Evolutionary conservation across 176 grass and related monocot genomes (phyloP), one percentile per base, ranked within the genome.

Genomic region (Oryza glaberrima): DNA sequence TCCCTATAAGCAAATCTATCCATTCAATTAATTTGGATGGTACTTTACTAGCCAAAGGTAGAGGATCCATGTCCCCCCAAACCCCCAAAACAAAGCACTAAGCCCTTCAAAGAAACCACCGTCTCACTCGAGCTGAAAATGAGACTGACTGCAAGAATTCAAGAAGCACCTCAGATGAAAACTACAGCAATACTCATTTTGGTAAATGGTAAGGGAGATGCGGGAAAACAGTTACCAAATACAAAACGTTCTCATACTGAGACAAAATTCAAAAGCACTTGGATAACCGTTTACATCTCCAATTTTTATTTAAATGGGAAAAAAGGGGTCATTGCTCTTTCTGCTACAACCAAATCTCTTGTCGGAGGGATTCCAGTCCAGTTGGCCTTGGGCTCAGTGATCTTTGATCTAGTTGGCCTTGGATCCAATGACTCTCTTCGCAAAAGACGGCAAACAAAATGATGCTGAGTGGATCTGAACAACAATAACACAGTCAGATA

Each of bases 381-480:
- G 25, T 63, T 9, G 20, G 70, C 11, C 23, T 90, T 65, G 3
- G 65, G 35, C 75, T 52, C 70, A n/a, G 66, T 8, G 10, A 35
- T 45, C 74, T 60, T 63, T 5, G 36, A 2, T 76, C 74, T 86
- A 92, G 43, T 86, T 86, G 3, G 80, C 51, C 78, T 94, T 90
- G 19, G 89, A 85, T 51, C 87, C 91, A 2, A 98, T 94, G 11
- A 94, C 93, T 76, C 88, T 92, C 86, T 90, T 98, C 0, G 96
- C 96, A 36, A 98, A 98, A 65, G 96, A 98, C 22, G 96, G 96
- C 80, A 98, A 70, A 71, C 96, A 98, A 86, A 98, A 98, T 72
- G 93, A 92, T 64, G 96, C 91, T 6, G 91, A 86, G 84, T 98
- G 96, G 78, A 98, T 92, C 91, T 98, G 88, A 46, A 74, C 34